phyloP scores from a whole-genome alignment of 176 grass and related monocot species.

The Ensete ventricosum region DNA sequence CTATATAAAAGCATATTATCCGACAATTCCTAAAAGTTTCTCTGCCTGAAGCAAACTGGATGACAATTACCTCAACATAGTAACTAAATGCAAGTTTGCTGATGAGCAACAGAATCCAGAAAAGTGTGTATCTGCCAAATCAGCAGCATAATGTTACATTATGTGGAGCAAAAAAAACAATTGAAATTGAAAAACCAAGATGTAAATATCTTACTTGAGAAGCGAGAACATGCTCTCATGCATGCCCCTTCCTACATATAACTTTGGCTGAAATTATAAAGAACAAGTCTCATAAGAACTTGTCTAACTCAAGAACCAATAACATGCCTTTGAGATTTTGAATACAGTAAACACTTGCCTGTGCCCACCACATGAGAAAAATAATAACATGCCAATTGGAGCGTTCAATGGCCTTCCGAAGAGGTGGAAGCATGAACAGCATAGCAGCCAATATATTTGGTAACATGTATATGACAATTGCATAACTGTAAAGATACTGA shows the following conservation, averaged over 20 bases:
- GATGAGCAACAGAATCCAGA: constrained; percentile 96
- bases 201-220: constrained; percentile 58
- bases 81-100: constrained; percentile 94
- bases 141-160: constrained; percentile 3
- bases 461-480: constrained; percentile 78
- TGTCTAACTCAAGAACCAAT: not conserved
- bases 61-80: constrained; percentile 83
- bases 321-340: not conserved
- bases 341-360: constrained; percentile 43
- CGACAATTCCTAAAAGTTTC: not conserved
- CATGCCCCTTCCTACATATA: constrained; percentile 93
- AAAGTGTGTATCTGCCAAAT: constrained; percentile 65
- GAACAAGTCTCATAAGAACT: not conserved
- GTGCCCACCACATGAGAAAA: constrained; percentile 94
- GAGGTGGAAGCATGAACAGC: constrained; percentile 73
- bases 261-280: constrained; percentile 50
- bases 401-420: constrained; percentile 48
- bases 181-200: constrained; percentile 15
- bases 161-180: constrained; percentile 14
- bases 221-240: constrained; percentile 72
- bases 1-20: too few relatives aligned
- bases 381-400: constrained; percentile 55
- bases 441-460: constrained; percentile 80
- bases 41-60: not conserved
- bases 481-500: constrained; percentile 75